These are phyloP conservation scores for Symbiotaphrina buchneri DNA, from an alignment of 495 filamentous ascomycete species.

Conservation along the genomic window DNA sequence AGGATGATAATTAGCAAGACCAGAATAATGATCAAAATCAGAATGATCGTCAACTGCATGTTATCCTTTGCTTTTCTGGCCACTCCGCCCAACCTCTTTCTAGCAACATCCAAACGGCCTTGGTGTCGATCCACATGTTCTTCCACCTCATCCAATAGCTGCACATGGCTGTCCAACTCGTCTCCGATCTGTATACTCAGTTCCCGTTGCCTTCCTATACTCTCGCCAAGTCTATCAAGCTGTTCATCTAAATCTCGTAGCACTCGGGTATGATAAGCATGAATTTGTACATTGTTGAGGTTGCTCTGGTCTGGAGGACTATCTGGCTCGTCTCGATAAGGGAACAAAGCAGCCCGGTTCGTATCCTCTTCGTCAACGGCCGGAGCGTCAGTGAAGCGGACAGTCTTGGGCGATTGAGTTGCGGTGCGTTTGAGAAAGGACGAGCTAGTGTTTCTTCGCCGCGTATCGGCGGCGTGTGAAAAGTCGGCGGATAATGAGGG, in stretches of 20 bases:
- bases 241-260: conserved; percentile 79
- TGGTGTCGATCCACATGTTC: conserved; percentile 61
- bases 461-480: conserved; percentile 23
- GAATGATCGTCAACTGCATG: conserved; percentile 37
- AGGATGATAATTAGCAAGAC: conserved; percentile 5
- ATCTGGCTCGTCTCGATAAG: conserved; percentile 29
- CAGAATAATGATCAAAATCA: conserved; percentile 6
- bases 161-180: conserved; percentile 77
- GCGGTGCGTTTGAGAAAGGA: conserved; percentile 18
- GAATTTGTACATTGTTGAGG: conserved; percentile 67
- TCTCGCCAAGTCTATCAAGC: conserved; percentile 64
- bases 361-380: conserved; percentile 23
- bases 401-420: conserved; percentile 22
- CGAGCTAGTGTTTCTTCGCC: too few relatives aligned
- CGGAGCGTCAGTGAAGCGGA: conserved; percentile 15
- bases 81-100: conserved; percentile 42
- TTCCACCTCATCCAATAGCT: conserved; percentile 77
- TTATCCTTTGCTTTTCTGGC: conserved; percentile 54
- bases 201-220: conserved; percentile 80
- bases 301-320: conserved; percentile 31
- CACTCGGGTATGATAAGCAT: conserved; percentile 58
- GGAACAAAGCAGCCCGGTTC: conserved; percentile 38
- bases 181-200: conserved; percentile 90
- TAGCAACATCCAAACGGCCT: conserved; percentile 47
- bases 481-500: conserved; percentile 42